Conservation (phyloP, 176 grass and related monocot genomes). For the Thalia dealbata region DNA sequence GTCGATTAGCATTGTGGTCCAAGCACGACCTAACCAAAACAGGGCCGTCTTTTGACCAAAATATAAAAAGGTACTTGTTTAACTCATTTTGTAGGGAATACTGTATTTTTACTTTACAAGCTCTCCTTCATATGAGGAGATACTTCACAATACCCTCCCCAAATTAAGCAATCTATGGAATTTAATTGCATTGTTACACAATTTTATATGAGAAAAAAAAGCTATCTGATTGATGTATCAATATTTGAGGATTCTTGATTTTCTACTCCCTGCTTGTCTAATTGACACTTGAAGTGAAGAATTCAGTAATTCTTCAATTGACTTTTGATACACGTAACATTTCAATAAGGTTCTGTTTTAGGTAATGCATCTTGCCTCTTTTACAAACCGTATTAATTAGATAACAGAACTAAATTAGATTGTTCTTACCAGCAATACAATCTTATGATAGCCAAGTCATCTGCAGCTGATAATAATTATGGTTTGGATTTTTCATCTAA, state of each 20-base stretch:
- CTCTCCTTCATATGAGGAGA: neutral
- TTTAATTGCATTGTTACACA: neutral
- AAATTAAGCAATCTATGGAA: too few relatives aligned
- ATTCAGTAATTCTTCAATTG: neutral
- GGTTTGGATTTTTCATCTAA: neutral
- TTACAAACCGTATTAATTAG: neutral
- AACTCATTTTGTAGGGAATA: too few relatives aligned
- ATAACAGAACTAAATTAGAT: neutral
- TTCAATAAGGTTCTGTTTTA: neutral
- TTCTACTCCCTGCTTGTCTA: neutral
- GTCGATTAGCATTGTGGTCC: neutral
- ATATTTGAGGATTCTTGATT: neutral
- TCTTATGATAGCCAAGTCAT: neutral
- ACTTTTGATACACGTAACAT: neutral
- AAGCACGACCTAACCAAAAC: neutral
- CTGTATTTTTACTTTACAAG: neutral
- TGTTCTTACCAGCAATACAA: neutral
- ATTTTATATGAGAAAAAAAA: neutral
- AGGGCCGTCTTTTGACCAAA: neutral
- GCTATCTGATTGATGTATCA: neutral
- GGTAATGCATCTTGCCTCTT: neutral
- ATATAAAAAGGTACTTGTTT: neutral
- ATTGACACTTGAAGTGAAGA: neutral
- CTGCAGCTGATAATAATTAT: neutral
- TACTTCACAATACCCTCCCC: too few relatives aligned